These are phyloP conservation scores for Eremothecium cymbalariae DNA, from an alignment of 1,139 yeast species.

Conservation along the genomic window DNA sequence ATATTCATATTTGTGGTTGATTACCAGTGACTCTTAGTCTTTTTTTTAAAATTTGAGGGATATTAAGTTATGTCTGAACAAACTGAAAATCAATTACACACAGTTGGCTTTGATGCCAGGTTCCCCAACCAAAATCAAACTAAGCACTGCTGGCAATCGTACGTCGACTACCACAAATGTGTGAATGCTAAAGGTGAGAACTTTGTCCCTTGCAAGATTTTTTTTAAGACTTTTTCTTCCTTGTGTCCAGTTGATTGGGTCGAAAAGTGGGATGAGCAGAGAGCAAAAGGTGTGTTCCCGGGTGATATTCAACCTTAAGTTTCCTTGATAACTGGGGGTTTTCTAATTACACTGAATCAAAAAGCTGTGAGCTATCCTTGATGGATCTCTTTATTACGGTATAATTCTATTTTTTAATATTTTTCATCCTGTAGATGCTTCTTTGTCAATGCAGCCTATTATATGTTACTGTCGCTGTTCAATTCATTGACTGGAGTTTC, in stretches of 20 bases:
- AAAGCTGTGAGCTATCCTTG: too few relatives aligned
- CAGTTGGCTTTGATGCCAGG: conserved; percentile 86
- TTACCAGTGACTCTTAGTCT: too few relatives aligned
- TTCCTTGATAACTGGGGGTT: too few relatives aligned
- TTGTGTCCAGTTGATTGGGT: conserved; percentile 92
- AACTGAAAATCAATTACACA: conserved; percentile 41
- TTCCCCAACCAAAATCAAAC: conserved; percentile 97
- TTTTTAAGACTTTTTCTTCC: conserved; percentile 83
- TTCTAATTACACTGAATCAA: too few relatives aligned
- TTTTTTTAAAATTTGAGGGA: too few relatives aligned
- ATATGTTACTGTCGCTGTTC: too few relatives aligned
- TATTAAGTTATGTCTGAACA: conserved; percentile 15
- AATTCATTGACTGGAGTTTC: too few relatives aligned
- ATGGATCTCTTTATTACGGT: too few relatives aligned
- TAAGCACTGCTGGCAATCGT: conserved; percentile 96
- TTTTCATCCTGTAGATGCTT: too few relatives aligned
- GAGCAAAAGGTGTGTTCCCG: conserved; percentile 64
- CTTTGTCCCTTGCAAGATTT: conserved; percentile 93
- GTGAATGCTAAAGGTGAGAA: conserved; percentile 96
- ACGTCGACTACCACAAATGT: conserved; percentile 97
- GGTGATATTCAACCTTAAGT: conserved; percentile 43
- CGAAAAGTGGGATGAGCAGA: conserved; percentile 94
- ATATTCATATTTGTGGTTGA: too few relatives aligned
- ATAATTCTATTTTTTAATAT: too few relatives aligned
- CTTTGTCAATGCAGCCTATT: too few relatives aligned